Percentiles rank a stretch among this genome's conserved stretches.
phyloP scores from a whole-genome alignment of 805 yeast species.

The Jamesozyma jinghongensis region DNA sequence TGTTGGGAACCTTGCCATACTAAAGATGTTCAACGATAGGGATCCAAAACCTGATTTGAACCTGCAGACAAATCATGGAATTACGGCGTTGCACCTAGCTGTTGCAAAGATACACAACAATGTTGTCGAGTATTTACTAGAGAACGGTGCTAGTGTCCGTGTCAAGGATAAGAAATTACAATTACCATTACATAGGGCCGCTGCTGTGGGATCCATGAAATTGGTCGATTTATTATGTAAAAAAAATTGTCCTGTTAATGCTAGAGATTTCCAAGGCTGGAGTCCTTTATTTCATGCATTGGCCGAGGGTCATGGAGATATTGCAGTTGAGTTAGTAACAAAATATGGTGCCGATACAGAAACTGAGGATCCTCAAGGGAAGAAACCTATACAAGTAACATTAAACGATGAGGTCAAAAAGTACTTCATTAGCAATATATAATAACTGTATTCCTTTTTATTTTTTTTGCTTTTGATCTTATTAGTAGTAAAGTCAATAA shows the following conservation, averaged over 20 bases:
- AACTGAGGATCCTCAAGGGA: conserved; percentile 41
- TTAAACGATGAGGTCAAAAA: conserved; percentile 43
- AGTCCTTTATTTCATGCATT: conserved; percentile 83
- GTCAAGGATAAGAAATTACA: conserved; percentile 58
- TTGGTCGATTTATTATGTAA: conserved; percentile 46
- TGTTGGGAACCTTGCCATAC: conserved; percentile 49
- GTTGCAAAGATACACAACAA: conserved; percentile 55
- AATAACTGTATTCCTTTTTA: neutral
- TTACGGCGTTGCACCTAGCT: conserved; percentile 69
- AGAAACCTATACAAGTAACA: conserved; percentile 46
- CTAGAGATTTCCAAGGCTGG: conserved; percentile 67
- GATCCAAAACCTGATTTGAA: conserved; percentile 52
- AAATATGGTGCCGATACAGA: conserved; percentile 55
- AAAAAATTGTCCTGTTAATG: conserved; percentile 53
- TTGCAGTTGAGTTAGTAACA: conserved; percentile 49
- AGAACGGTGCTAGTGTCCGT: conserved; percentile 51
- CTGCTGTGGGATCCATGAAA: conserved; percentile 58
- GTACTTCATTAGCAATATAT: conserved; percentile 29
- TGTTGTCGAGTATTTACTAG: conserved; percentile 46
- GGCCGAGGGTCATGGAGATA: conserved; percentile 82
- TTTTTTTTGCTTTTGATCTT: no score
- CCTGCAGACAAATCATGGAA: conserved; percentile 54
- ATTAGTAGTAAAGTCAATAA: no score
- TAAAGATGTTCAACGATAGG: conserved; percentile 41
- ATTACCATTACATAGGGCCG: conserved; percentile 74